Conservation (phyloP, 164 flowering plant genomes). For the Magnolia sinica region DNA sequence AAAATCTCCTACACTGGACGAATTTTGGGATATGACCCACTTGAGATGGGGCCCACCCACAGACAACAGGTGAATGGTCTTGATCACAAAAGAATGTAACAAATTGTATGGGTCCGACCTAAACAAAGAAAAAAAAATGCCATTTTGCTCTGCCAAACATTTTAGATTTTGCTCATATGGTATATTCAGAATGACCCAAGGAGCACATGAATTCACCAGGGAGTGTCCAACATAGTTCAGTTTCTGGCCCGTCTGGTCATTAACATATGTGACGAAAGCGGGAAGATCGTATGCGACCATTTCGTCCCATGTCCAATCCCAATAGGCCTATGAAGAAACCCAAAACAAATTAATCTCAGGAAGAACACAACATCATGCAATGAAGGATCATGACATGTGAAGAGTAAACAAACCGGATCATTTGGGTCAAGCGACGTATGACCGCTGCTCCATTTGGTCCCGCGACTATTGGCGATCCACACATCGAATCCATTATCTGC, state of each 20-base stretch:
- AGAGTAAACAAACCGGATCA: slow-evolving; percentile 30
- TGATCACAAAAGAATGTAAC: too few relatives aligned
- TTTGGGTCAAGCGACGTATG: slow-evolving; percentile 53
- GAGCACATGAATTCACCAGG: slow-evolving; percentile 33
- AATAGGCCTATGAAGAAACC: slow-evolving; percentile 43
- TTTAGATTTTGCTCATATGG: neutral
- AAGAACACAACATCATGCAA: neutral
- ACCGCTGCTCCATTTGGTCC: slow-evolving; percentile 58
- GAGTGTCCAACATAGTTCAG: slow-evolving; percentile 85
- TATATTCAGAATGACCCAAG: too few relatives aligned
- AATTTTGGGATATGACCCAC: too few relatives aligned
- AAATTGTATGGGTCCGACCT: too few relatives aligned
- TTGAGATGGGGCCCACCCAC: too few relatives aligned
- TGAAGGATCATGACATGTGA: neutral
- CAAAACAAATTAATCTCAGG: neutral
- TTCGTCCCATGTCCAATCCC: slow-evolving; percentile 98
- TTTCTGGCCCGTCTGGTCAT: slow-evolving; percentile 53
- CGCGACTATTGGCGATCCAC: slow-evolving; percentile 75
- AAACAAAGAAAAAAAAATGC: neutral
- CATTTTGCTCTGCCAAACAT: neutral
- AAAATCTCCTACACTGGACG: too few relatives aligned
- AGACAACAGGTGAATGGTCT: too few relatives aligned
- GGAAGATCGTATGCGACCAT: slow-evolving; percentile 67
- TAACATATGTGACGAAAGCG: slow-evolving; percentile 50
- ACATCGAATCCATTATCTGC: slow-evolving; percentile 78